phyloP scores from a whole-genome alignment of 2,329 filamentous ascomycete species.

The Verruconis gallopava region DNA sequence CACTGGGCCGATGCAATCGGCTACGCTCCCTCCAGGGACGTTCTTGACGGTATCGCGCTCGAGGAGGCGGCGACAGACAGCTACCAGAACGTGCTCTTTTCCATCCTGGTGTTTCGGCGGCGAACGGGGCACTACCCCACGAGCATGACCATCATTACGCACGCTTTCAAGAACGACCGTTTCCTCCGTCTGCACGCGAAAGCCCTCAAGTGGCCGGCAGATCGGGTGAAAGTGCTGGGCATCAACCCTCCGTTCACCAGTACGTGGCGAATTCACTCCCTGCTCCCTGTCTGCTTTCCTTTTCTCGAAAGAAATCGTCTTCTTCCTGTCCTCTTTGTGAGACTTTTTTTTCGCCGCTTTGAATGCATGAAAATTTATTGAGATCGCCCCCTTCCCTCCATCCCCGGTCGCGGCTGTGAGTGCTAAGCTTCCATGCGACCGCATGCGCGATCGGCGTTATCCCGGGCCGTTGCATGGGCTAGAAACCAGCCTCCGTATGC shows the following conservation, averaged over 20 bases:
- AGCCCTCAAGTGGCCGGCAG: constrained; percentile 30
- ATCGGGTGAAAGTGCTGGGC: constrained; percentile 29
- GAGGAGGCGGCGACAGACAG: constrained; percentile 72
- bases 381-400: not conserved
- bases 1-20: not conserved
- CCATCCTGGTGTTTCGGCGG: constrained; percentile 43
- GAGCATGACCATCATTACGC: constrained; percentile 31
- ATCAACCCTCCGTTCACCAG: constrained; percentile 32
- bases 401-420: not conserved
- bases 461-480: too few relatives aligned
- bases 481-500: too few relatives aligned
- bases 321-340: not conserved
- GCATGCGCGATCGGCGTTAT: too few relatives aligned
- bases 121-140: constrained; percentile 27
- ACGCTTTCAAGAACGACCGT: constrained; percentile 33
- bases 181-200: constrained; percentile 27
- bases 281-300: not conserved
- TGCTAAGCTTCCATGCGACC: not conserved
- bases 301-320: too few relatives aligned
- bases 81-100: constrained; percentile 73
- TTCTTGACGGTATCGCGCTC: constrained; percentile 32
- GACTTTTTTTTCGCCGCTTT: not conserved
- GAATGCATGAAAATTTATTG: not conserved
- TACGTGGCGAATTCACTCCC: too few relatives aligned
- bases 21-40: constrained; percentile 18